Evolutionary conservation across 2,329 filamentous ascomycete species (phyloP).

Genomic region (Bipolaris bicolor): DNA sequence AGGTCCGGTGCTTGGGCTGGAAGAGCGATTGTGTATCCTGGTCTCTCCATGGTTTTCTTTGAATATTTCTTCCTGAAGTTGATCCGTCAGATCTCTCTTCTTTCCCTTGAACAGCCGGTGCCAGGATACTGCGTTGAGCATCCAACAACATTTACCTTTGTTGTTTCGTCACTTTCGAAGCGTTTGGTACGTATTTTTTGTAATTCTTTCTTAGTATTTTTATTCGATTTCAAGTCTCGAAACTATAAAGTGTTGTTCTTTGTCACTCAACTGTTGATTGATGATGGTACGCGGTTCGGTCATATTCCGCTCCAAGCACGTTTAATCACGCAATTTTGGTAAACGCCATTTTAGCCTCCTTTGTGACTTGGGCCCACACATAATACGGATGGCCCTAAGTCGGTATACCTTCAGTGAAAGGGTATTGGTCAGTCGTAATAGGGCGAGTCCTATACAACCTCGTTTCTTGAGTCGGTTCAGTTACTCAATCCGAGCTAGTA

Average conservation of each 20-base stretch:
- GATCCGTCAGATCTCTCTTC: background rate
- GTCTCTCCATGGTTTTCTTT: background rate
- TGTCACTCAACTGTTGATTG: background rate
- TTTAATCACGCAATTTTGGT: constrained; percentile 41
- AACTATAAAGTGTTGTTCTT: background rate
- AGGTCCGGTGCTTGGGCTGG: background rate
- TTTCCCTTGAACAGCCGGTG: background rate
- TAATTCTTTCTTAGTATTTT: no score
- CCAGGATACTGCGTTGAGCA: background rate
- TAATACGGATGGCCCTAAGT: background rate
- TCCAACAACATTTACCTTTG: background rate
- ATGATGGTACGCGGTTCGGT: constrained; percentile 18
- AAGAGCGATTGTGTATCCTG: background rate
- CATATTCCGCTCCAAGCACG: constrained; percentile 39
- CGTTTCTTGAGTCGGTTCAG: background rate
- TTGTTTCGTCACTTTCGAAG: background rate
- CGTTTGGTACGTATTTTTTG: no score
- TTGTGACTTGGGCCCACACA: constrained; percentile 9
- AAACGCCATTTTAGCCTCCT: constrained; percentile 27
- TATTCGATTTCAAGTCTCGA: background rate
- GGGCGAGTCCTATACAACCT: background rate
- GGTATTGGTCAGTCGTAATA: background rate
- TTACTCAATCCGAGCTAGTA: constrained; percentile 1
- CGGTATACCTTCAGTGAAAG: background rate
- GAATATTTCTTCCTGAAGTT: no score